Evolutionary conservation across 2,329 filamentous ascomycete species (phyloP), one percentile per base, ranked within the genome.

Genomic region (Calonectria montana): DNA sequence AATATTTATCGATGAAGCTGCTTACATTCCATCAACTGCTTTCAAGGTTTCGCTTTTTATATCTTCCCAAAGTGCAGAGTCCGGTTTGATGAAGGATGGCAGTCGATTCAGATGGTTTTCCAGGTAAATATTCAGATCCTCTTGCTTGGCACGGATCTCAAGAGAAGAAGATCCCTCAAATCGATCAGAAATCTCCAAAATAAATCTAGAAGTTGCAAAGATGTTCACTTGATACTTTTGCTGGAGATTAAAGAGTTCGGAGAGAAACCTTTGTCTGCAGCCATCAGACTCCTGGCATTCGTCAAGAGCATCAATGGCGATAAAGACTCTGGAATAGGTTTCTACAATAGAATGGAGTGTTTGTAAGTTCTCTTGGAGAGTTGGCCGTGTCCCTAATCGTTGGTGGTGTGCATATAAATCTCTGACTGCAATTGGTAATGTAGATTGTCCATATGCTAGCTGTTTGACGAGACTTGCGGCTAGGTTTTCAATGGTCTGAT

Each of bases 251-350:
- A 73, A 48, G 6, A 77, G 13, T 1, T 50, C 10, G 0, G n/a
- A 25, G 0, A 76, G 41, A 15, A 80, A 48, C 0, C 1, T 41
- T 5, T n/a, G 8, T 9, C 57, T 9, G 23, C 18, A 63, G 0
- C 29, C 55, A 4, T 25, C 31, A 8, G 5, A 3, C 0, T 4
- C 0, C 0, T 62, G 55, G 15, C 71, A 79, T 41, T 81, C 77
- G 9, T 81, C 79, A 0, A 83, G 76, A 0, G 75, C 79, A 27
- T 81, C 78, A 0, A 78, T 3, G 0, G 77, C n/a, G 2, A 80
- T 61, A 15, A 77, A 80, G 0, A 73, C 62, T 55, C 31, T 39
- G 1, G 41, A 62, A 39, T 67, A 50, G 2, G 8, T 12, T 2
- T 15, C 9, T 2, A 9, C 16, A 16, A 57, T 18, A 3, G 2